Evolutionary conservation across 768 basidiomycete genomes (phyloP), one percentile per base, ranked within the genome.

Genomic region (Rhizopogon rudus): DNA sequence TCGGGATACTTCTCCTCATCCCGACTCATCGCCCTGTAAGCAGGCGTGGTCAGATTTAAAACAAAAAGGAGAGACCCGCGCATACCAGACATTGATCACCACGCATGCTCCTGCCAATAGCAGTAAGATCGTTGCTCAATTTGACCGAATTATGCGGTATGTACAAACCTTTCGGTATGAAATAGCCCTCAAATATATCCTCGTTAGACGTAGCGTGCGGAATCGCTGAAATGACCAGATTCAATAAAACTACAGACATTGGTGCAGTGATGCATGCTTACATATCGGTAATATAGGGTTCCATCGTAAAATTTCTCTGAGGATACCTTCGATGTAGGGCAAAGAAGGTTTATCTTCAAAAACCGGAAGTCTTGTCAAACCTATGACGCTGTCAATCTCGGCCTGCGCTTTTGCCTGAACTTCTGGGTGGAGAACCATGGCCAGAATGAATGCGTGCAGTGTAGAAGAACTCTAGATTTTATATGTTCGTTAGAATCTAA

Each of bases 131-230:
- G 16, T 48, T 13, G 1, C 12, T 17, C 28, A 29, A 46, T 28
- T 22, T 17, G 4, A 49, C 8, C 14, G 29, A 16, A 22, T n/a
- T 37, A 25, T 43, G 16, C 7, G 6, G 25, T 25, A 25, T 25
- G 25, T 4, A 41, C 60, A 14, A 14, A 57, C 81, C 83, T 54
- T 75, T 74, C 5, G 83, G 83, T 53, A 85, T 85, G 3, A 77
- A 63, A 42, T 76, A 77, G 12, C 74, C 73, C 37, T 71, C 65
- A 52, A 77, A 79, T 14, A 69, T 49, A 40, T 78, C 76, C 51
- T 77, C 75, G 41, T 69, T 63, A 0, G 71, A 73, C 3, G 64
- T 44, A 40, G 50, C 51, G 49, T 70, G 73, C 13, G 72, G 67
- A 17, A 71, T 31, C 16, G 59, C 71, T 65, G 37, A 25, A 29